Percentiles rank a stretch among this genome's conserved stretches.
Evolutionary conservation across 2,329 filamentous ascomycete genomes (phyloP).

Genomic region (Bisporella sp.): DNA sequence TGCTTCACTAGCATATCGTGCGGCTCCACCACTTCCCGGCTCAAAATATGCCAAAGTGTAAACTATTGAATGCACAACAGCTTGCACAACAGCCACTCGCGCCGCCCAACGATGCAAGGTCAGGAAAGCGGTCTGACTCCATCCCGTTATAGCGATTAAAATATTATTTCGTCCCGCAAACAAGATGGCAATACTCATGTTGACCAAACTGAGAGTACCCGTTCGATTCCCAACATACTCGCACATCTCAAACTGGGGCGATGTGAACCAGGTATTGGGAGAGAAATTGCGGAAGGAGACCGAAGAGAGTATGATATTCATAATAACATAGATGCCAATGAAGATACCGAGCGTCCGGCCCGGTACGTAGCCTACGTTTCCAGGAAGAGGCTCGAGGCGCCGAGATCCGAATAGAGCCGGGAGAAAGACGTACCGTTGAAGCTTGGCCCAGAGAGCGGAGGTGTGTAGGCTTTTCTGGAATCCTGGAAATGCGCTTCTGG

Average conservation of each 20-base stretch:
- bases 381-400: background rate
- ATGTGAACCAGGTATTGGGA: constrained; percentile 1
- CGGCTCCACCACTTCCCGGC: background rate
- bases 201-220: constrained; percentile 8
- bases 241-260: background rate
- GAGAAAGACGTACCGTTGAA: background rate
- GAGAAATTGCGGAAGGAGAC: background rate
- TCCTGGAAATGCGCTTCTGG: background rate
- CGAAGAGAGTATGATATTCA: constrained; percentile 9
- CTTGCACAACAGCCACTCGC: constrained; percentile 36
- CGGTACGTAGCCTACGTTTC: background rate
- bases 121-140: constrained; percentile 17
- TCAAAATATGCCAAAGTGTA: background rate
- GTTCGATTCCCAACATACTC: constrained; percentile 5
- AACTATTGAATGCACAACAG: constrained; percentile 35
- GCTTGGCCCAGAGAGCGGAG: background rate
- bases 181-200: constrained; percentile 7
- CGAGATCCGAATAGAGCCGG: constrained; percentile 1
- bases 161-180: constrained; percentile 10
- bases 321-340: constrained; percentile 5
- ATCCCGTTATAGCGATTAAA: constrained; percentile 4
- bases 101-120: constrained; percentile 43
- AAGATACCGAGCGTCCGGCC: constrained; percentile 1
- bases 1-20: background rate
- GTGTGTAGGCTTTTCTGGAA: background rate